Evolutionary conservation across 1,284 basidiomycete species (phyloP).

Genomic region (Ganoderma lucidum): DNA sequence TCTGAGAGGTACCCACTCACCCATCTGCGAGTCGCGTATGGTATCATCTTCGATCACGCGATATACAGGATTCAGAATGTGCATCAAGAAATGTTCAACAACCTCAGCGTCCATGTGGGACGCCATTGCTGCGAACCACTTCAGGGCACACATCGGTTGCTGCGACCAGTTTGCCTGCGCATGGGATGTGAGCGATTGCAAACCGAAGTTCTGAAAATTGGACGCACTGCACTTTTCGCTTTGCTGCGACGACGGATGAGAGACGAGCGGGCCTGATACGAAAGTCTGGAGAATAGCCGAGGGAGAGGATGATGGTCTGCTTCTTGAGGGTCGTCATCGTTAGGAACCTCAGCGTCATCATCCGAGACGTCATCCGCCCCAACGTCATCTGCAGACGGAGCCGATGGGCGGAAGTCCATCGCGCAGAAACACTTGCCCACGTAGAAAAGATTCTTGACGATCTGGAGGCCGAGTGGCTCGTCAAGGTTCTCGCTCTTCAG

Average conservation of each 20-base stretch:
- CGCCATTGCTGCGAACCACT: conserved; percentile 95
- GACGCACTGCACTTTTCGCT: conserved; percentile 54
- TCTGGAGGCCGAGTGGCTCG: conserved; percentile 80
- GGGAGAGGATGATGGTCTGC: conserved; percentile 70
- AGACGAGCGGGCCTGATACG: conserved; percentile 84
- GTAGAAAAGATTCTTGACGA: conserved; percentile 95
- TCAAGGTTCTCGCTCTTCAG: conserved; percentile 87
- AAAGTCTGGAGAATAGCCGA: conserved; percentile 95
- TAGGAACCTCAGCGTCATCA: conserved; percentile 43
- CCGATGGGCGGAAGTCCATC: conserved; percentile 41
- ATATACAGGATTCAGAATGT: conserved; percentile 89
- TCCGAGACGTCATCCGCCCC: conserved; percentile 33
- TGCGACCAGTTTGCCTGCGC: conserved; percentile 74
- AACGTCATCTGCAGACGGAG: conserved; percentile 26
- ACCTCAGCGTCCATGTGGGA: conserved; percentile 68
- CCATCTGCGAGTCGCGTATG: conserved; percentile 79
- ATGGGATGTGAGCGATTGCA: neutral
- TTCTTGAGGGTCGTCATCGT: conserved; percentile 44
- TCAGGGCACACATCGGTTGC: conserved; percentile 81
- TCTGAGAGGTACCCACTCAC: conserved; percentile 53
- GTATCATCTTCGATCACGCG: conserved; percentile 89
- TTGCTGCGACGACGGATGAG: conserved; percentile 73
- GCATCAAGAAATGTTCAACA: conserved; percentile 78
- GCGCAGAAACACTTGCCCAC: conserved; percentile 84
- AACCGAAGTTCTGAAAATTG: conserved; percentile 1